Conservation (phyloP, 257 asterid genomes). For the Jaltomata sinuosa region DNA sequence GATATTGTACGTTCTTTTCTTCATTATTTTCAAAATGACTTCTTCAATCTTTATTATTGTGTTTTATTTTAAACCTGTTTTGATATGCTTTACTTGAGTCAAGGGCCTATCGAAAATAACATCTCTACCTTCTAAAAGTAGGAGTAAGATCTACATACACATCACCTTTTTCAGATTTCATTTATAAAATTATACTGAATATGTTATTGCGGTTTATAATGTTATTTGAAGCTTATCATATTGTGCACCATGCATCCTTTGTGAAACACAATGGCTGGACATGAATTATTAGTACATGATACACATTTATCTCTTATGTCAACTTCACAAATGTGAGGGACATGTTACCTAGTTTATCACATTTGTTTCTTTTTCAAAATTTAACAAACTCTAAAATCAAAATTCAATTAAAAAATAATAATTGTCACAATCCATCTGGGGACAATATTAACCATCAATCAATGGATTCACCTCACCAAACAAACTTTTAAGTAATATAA, state of each 20-base stretch:
- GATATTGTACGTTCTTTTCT: not conserved
- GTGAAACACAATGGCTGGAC: not conserved
- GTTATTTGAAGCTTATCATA: not conserved
- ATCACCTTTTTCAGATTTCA: not conserved
- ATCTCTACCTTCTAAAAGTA: too few relatives aligned
- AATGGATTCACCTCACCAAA: not conserved
- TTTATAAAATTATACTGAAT: too few relatives aligned
- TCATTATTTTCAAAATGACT: too few relatives aligned
- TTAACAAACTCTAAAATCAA: not conserved
- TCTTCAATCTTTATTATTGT: too few relatives aligned
- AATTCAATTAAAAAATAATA: not conserved
- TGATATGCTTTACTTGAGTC: not conserved
- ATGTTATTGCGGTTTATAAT: too few relatives aligned
- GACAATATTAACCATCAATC: not conserved
- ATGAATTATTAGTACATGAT: not conserved
- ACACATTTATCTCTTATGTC: not conserved
- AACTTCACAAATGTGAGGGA: not conserved
- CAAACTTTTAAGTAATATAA: not conserved
- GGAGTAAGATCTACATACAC: fast-evolving
- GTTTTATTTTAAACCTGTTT: not conserved
- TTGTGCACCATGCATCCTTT: not conserved
- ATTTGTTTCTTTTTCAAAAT: not conserved
- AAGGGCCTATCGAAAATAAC: too few relatives aligned
- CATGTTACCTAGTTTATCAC: not conserved
- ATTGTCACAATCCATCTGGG: not conserved